Conservation (phyloP, 768 basidiomycete species). For the button mushroom (Agaricus bisporus) region DNA sequence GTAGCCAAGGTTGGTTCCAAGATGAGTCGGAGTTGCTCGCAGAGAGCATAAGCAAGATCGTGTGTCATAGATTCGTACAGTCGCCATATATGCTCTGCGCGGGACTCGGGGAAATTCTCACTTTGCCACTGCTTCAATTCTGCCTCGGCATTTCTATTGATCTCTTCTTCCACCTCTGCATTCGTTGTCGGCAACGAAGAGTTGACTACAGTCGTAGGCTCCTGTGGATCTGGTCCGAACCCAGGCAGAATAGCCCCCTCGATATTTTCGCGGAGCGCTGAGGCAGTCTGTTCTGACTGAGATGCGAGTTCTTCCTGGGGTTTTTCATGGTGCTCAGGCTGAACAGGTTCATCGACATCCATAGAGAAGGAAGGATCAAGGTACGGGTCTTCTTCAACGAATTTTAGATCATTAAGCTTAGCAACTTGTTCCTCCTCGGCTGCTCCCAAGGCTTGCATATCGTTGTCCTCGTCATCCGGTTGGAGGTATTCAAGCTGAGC, state of each 20-base stretch:
- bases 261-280: constrained; percentile 22
- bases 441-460: constrained; percentile 87
- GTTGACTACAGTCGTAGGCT: constrained; percentile 19
- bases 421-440: constrained; percentile 80
- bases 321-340: constrained; percentile 22
- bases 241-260: constrained; percentile 45
- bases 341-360: constrained; percentile 36
- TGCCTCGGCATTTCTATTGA: constrained; percentile 33
- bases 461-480: constrained; percentile 59
- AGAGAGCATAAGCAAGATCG: constrained; percentile 85
- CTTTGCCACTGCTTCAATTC: constrained; percentile 58
- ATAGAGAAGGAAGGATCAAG: constrained; percentile 32
- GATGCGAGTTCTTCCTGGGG: constrained; percentile 15
- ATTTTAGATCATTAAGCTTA: constrained; percentile 73
- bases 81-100: constrained; percentile 81
- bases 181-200: constrained; percentile 22
- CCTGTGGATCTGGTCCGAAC: constrained; percentile 14
- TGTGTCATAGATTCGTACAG: constrained; percentile 87
- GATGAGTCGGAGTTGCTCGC: constrained; percentile 95
- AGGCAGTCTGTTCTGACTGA: constrained; percentile 19
- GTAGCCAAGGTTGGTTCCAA: constrained; percentile 94
- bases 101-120: constrained; percentile 45
- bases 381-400: constrained; percentile 54
- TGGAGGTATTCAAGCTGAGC: constrained; percentile 72
- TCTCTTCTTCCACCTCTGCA: constrained; percentile 20